Percentiles rank a stretch among this genome's conserved stretches.
phyloP scores from a whole-genome alignment of 768 basidiomycete species.

The Termitomyces titanicus region DNA sequence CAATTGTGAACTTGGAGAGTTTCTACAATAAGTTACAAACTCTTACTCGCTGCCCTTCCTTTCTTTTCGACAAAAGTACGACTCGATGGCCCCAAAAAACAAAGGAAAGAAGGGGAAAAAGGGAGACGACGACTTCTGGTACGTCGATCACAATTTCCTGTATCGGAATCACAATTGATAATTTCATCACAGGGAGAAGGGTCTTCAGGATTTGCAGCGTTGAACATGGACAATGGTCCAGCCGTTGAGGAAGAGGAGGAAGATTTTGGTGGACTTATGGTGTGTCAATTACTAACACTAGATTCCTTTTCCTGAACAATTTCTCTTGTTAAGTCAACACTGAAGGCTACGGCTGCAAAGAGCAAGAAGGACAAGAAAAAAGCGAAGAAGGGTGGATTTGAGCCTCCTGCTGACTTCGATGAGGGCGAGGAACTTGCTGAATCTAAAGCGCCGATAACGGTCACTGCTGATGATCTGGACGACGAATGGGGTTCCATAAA shows the following conservation, averaged over 20 bases:
- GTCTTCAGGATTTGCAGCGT: conserved; percentile 51
- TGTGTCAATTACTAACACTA: conserved; percentile 26
- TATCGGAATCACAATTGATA: conserved; percentile 12
- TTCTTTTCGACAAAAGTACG: conserved; percentile 3
- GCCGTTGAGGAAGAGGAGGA: conserved; percentile 51
- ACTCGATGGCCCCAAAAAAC: conserved; percentile 52
- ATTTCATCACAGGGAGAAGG: conserved; percentile 48
- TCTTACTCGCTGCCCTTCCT: neutral
- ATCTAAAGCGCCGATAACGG: conserved; percentile 42
- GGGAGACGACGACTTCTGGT: conserved; percentile 85
- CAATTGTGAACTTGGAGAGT: neutral
- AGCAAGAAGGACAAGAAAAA: conserved; percentile 53
- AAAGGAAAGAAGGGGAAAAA: conserved; percentile 90
- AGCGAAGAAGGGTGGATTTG: conserved; percentile 49
- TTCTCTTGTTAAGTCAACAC: conserved; percentile 44
- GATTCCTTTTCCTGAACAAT: neutral
- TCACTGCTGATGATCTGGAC: conserved; percentile 69
- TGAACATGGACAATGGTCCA: conserved; percentile 39
- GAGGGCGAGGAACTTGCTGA: conserved; percentile 26
- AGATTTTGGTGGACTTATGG: conserved; percentile 77
- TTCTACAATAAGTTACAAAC: neutral
- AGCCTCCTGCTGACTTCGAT: conserved; percentile 25
- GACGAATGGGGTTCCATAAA: conserved; percentile 70
- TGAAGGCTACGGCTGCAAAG: conserved; percentile 53
- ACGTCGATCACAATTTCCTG: conserved; percentile 17